Conservation (phyloP, 805 yeast genomes). For the Myxozyma kluyveri region DNA sequence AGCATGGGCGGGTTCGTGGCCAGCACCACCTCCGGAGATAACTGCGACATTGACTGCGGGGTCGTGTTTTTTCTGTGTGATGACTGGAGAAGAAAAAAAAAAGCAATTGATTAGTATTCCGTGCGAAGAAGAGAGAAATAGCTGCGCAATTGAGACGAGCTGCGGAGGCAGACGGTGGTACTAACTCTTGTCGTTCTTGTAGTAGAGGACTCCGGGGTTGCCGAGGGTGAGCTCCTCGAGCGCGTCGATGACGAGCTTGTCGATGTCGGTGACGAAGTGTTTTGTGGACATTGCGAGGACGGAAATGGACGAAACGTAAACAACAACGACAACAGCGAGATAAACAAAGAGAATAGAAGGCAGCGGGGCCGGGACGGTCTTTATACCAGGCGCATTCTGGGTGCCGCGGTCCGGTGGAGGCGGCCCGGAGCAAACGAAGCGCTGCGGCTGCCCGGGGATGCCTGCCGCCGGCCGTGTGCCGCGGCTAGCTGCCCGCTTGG, state of each 20-base stretch:
- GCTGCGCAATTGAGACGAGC: not conserved
- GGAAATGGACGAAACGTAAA: not conserved
- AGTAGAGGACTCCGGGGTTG: constrained; percentile 54
- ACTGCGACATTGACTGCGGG: constrained; percentile 50
- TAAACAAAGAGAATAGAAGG: not conserved
- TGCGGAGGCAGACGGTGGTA: constrained; percentile 42
- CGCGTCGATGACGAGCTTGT: constrained; percentile 41
- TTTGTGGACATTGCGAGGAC: constrained; percentile 33
- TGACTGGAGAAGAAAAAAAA: constrained; percentile 6
- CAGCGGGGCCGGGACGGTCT: not conserved
- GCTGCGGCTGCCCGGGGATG: not conserved
- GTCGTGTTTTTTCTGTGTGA: constrained; percentile 33
- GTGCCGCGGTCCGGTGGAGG: constrained; percentile 1
- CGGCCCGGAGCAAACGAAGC: not conserved
- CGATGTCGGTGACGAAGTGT: constrained; percentile 37
- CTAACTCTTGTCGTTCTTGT: constrained; percentile 58
- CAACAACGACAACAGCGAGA: not conserved
- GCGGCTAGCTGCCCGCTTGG: too few species aligned
- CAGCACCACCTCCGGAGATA: constrained; percentile 91
- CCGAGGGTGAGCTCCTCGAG: constrained; percentile 53
- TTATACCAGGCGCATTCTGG: not conserved
- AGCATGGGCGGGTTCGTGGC: constrained; percentile 93
- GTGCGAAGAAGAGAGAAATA: too few species aligned
- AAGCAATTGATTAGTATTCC: not conserved
- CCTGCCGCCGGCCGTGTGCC: too few species aligned